These are phyloP conservation scores for Canavalia gladiata DNA, from an alignment of 306 rosid species.

Conservation along the genomic window DNA sequence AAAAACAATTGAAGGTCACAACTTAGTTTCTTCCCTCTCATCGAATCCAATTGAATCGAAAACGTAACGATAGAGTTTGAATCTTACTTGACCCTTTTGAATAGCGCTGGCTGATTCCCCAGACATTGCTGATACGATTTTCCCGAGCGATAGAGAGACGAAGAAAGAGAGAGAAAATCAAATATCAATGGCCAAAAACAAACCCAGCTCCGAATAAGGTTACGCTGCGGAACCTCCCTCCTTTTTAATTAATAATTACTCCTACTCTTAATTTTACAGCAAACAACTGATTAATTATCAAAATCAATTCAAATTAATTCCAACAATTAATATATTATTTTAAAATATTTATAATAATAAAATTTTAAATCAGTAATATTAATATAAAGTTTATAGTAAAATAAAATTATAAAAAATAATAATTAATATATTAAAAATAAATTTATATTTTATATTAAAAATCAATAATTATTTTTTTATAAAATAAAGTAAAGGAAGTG, in stretches of 20 bases:
- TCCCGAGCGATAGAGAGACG: constrained; percentile 23
- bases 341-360: too few relatives aligned
- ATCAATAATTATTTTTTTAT: too few relatives aligned
- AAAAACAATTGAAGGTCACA: constrained; percentile 34
- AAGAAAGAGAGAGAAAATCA: neutral
- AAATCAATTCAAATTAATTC: too few relatives aligned
- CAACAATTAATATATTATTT: too few relatives aligned
- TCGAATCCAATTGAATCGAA: neutral
- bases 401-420: too few relatives aligned
- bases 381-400: too few relatives aligned
- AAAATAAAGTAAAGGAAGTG: too few relatives aligned
- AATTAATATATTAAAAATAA: too few relatives aligned
- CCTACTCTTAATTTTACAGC: too few relatives aligned
- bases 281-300: too few relatives aligned
- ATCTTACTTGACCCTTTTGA: constrained; percentile 81
- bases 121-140: constrained; percentile 67
- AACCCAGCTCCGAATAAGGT: constrained; percentile 27
- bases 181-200: constrained; percentile 3
- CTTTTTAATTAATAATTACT: neutral
- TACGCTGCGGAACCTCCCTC: neutral
- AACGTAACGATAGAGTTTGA: neutral
- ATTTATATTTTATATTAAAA: too few relatives aligned
- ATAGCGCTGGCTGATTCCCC: constrained; percentile 83
- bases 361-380: too few relatives aligned
- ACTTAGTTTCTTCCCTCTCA: neutral